Evolutionary conservation across 73 alveolate genomes (phyloP), one percentile per base, ranked within the genome.

Genomic region (Uronychia setigera): DNA sequence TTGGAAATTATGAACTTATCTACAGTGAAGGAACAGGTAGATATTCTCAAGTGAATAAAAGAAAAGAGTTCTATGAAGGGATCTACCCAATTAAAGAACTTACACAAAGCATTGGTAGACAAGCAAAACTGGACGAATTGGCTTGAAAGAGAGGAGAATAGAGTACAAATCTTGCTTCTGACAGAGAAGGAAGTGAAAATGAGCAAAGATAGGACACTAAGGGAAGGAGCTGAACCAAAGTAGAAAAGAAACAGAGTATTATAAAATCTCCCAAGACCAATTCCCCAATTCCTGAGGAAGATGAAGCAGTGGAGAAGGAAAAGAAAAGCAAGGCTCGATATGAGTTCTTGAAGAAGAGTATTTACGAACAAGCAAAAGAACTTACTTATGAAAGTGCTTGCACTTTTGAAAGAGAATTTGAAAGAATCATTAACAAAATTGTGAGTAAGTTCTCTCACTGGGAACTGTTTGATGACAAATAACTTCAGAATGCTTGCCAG

Each of bases 401-500:
- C 67, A 46, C 91, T 5, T 82, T 60, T 25, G 31, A 76, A n/a
- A 83, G 75, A 76, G 91, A 83, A 26, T 83, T 83, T 76, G 91
- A 83, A 26, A 83, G 85, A 29, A 76, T 83, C 31, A 59, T 76
- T 60, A 58, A 26, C 58, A 83, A 76, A 79, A 76, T 83, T 33
- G 31, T 83, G 1, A 33, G 79, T 1, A 32, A 82, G 33, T 83
- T 83, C 78, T 29, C 75, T 9, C 85, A 83, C 33, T 83, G 91
- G 91, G 91, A 83, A 31, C 82, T 83, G 28, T 83, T 83, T 76
- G 91, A 83, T 83, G 91, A 83, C 80, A 35, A 34, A 1, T 79
- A 83, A 35, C 75, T 83, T 0, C 26, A 26, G 1, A 13, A 33
- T 5, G 85, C 91, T 28, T 83, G 91, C 35, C 30, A 83, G 29